Base-by-base conservation (phyloP, 495 filamentous ascomycete species). In the Penicillium diatomitis region DNA sequence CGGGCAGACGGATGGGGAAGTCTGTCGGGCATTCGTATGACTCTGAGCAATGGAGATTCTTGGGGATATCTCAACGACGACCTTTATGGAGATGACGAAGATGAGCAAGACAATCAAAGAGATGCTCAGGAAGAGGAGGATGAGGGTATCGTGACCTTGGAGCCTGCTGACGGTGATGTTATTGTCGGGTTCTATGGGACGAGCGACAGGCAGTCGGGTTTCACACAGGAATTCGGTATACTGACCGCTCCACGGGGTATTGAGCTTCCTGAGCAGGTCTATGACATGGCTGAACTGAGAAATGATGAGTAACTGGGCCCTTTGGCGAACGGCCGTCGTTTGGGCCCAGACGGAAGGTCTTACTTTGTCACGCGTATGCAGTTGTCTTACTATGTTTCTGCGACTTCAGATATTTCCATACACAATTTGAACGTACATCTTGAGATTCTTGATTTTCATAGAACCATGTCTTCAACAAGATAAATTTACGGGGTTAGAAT, bases 181-280 rank as follows among this genome's bases (percentile, higher is more conserved):
- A 67, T 74, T 53, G 60, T 74, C 31, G 70, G 70, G 2, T 74
- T 74, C 50, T 68, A 59, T 39, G 70, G 70, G 9, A 53, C 58
- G 44, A 74, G 63, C 41, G 52, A 49, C 4, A 10, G 8, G 7
- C 4, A n/a, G 5, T 42, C 2, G 8, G 48, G 48, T 5, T 56
- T 47, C 27, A 57, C 59, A 0, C 11, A 54, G 5, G 46, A 47
- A 29, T 74, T 74, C 50, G 70, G 69, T 4, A 74, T 74, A 38
- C 53, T 74, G 36, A 69, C 70, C 3, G 69, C 65, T 4, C 65
- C 66, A 3, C 63, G 58, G 47, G 54, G 51, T 33, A 54, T 63
- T 1, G 63, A 66, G 29, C 45, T 70, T 35, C 70, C 69, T 1
- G 58, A 54, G 9, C 47, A 38, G 1, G 56, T 66, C 4, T 71